Evolutionary conservation across 352 stramenopile genomes (phyloP), one percentile per base, ranked within the genome.

Genomic region (Proteromonas lacertae): DNA sequence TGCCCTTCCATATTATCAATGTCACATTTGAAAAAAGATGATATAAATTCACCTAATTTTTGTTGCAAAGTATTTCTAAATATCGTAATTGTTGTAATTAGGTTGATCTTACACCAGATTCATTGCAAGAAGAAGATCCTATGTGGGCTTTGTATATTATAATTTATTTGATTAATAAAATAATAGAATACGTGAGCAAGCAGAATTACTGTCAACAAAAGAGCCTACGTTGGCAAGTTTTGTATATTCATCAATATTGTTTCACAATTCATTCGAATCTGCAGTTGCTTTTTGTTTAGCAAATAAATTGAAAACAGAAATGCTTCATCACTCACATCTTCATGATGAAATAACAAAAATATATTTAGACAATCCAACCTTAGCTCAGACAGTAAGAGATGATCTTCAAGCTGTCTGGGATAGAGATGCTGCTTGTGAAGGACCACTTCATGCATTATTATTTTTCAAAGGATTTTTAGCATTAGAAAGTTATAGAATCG

Each of bases 381-480:
- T 59, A 41, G 32, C 45, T 34, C 26, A 39, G 18, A 44, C 20
- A 38, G 41, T 57, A 25, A 41, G 51, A 22, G 40, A 38, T 12
- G 56, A 64, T 39, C 38, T 47, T 1, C 29, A 53, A 37, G 53
- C 54, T 1, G 43, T 63, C 10, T 18, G 47, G 2, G 29, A 47
- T 9, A 43, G 56, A 10, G 54, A 65, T 52, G 55, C 58, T 8
- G 58, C 58, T 13, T 50, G 38, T 46, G 52, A 59, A 18, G 49
- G 45, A 12, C 24, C 60, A 3, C 35, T 62, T 12, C 49, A 61
- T 38, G 49, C 53, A 4, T 59, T 67, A 28, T 37, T 67, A 1
- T 62, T 56, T 44, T 52, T 53, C 35, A 67, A 67, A 39, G 58
- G 58, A 18, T 66, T 61, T 55, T 31, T 46, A 17, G 48, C 45